Base-by-base conservation (phyloP, 75 land plant genomes). In the Cryptomeria japonica region DNA sequence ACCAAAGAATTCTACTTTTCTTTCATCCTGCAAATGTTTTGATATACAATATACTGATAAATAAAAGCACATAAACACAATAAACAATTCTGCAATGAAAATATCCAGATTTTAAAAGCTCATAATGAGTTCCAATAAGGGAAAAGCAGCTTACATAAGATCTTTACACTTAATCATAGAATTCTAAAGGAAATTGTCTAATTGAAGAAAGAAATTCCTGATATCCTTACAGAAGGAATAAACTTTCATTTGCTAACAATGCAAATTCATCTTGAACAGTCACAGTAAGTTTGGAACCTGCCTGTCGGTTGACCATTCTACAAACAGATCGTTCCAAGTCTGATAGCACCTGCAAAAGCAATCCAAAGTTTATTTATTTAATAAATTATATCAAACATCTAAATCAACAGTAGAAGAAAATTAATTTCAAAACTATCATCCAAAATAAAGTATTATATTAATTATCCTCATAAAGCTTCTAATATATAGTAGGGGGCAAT, bases 291-390 rank as follows among this genome's bases (percentile, higher is more conserved):
- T 73, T 28, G 76, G 72, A 5, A 91, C 89, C 88, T 87, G 92
- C 99, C 99, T 98, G 99, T 58, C 93, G 91, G 90, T 98, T 95
- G 78, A 96, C 89, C 99, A 98, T 98, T 73, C 97, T 90, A 90
- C 99, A 98, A 46, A 90, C 92, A 51, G 97, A 94, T 51, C 99
- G 94, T 94, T 98, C 99, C 95, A 98, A 78, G 92, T 98, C 99
- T 61, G 99, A 98, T 13, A 98, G 90, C 9, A 98, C 99, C 99
- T 98, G 95, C 88, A 89, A 80, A 77, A 89, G 16, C 39, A 72
- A 25, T 87, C 18, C 18, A 85, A 86, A 86, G 12, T 31, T 4
- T 25, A 79, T 41, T 82, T 46, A 82, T 82, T 80, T 82, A 19
- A 82, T 13, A 44, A 42, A 42, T 44, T 7, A 7, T 39, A 28